A percentile compares a stretch with the other conserved stretches of the same genome.
phyloP scores from a whole-genome alignment of 176 grass and related monocot genomes.

The Stipa capillata region DNA sequence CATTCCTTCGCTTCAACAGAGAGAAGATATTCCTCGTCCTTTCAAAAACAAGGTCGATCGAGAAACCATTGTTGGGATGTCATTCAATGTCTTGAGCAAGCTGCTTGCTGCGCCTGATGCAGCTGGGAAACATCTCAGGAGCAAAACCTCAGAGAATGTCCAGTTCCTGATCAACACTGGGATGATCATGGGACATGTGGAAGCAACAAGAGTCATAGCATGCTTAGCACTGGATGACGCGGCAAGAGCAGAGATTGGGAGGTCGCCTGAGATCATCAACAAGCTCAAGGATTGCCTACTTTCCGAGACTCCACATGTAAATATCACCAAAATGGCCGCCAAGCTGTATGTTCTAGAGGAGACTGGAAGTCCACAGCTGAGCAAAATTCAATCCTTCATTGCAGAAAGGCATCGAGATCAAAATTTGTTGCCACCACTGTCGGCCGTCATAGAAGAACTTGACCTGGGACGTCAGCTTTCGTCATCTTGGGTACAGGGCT shows the following conservation, averaged over 20 bases:
- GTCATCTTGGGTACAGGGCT: no score
- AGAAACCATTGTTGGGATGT: conserved; percentile 15
- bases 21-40: conserved; percentile 1
- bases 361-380: neutral
- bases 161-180: neutral
- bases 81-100: conserved; percentile 20
- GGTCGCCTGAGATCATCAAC: neutral
- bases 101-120: neutral
- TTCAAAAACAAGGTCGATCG: neutral
- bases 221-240: neutral
- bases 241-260: neutral
- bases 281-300: conserved; percentile 16
- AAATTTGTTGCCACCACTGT: neutral
- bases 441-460: conserved; percentile 21
- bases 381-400: neutral
- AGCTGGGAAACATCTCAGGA: neutral
- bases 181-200: neutral
- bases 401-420: neutral
- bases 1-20: neutral
- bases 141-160: neutral
- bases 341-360: conserved; percentile 8
- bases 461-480: neutral
- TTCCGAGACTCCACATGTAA: neutral
- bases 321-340: conserved; percentile 13
- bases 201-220: conserved; percentile 3